These are phyloP conservation scores for Pyrenochaeta sp. DNA, from an alignment of 2,329 filamentous ascomycete genomes.

Conservation along the genomic window DNA sequence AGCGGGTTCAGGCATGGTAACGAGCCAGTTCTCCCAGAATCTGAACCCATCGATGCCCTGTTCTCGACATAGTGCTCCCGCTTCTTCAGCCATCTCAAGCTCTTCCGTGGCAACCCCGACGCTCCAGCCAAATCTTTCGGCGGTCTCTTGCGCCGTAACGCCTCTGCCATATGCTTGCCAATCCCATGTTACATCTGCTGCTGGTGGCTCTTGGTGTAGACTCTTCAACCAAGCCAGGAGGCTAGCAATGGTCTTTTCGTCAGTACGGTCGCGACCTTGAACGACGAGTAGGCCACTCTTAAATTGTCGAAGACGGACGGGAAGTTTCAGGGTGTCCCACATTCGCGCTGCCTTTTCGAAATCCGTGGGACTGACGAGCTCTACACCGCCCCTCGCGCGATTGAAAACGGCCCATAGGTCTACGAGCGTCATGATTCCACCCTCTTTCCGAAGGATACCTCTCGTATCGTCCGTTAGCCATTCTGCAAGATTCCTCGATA, in stretches of 20 bases:
- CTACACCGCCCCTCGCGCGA: slow-evolving; percentile 88
- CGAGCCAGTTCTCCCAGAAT: slow-evolving; percentile 84
- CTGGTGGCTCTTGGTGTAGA: slow-evolving; percentile 71
- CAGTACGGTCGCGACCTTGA: slow-evolving; percentile 85
- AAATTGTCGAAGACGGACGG: slow-evolving; percentile 86
- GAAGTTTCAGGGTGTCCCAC: slow-evolving; percentile 88
- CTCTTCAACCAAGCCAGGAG: slow-evolving; percentile 80
- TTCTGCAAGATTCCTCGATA: slow-evolving; percentile 51
- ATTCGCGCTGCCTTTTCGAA: slow-evolving; percentile 88
- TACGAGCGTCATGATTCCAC: slow-evolving; percentile 51
- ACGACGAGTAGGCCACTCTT: slow-evolving; percentile 95
- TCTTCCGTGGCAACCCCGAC: slow-evolving; percentile 95
- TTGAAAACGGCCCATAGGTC: slow-evolving; percentile 76
- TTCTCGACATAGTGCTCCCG: slow-evolving; percentile 85
- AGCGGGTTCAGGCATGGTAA: slow-evolving; percentile 21
- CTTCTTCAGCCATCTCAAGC: slow-evolving; percentile 95
- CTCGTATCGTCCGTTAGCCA: slow-evolving; percentile 50
- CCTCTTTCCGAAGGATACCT: slow-evolving; percentile 47
- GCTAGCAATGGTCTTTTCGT: slow-evolving; percentile 84
- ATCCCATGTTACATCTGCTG: slow-evolving; percentile 75
- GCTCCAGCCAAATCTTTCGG: slow-evolving; percentile 94
- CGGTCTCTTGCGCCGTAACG: slow-evolving; percentile 87
- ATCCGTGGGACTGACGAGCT: slow-evolving; percentile 89
- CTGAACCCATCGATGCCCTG: slow-evolving; percentile 88
- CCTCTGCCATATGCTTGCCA: slow-evolving; percentile 81